Percentiles rank a stretch among this genome's conserved stretches.
Conservation (phyloP, 2,329 filamentous ascomycete genomes). For the Neofusicoccum sp. region DNA sequence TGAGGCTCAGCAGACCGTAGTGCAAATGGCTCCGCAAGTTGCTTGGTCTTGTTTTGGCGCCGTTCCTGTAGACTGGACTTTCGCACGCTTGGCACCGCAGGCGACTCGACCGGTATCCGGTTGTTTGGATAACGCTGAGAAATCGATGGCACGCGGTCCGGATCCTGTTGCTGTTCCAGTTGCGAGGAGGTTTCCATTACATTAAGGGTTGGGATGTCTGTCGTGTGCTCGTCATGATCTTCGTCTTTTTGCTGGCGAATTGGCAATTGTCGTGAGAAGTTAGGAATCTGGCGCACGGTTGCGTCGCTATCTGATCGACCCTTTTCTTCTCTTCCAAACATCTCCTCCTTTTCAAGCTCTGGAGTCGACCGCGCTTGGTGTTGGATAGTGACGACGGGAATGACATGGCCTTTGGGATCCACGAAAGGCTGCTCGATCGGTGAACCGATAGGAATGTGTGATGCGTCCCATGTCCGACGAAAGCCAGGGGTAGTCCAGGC, state of each 20-base stretch:
- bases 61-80: slow-evolving; percentile 14
- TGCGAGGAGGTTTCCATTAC: slow-evolving; percentile 3
- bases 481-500: slow-evolving; percentile 34
- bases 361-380: slow-evolving; percentile 6
- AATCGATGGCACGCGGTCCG: neutral
- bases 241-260: slow-evolving; percentile 25
- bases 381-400: slow-evolving; percentile 31
- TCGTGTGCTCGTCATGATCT: slow-evolving; percentile 20
- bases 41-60: slow-evolving; percentile 16
- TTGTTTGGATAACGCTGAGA: neutral
- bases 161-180: slow-evolving; percentile 7
- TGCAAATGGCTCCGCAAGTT: slow-evolving; percentile 6
- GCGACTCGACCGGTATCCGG: neutral
- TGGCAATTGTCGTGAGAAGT: slow-evolving; percentile 38
- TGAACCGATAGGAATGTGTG: slow-evolving; percentile 25
- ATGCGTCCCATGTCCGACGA: slow-evolving; percentile 41
- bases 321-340: neutral
- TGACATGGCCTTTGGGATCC: slow-evolving; percentile 36
- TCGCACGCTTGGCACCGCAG: neutral
- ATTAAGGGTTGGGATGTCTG: slow-evolving; percentile 7
- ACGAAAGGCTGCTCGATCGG: slow-evolving; percentile 30
- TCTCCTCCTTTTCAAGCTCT: neutral
- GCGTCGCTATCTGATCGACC: slow-evolving; percentile 15
- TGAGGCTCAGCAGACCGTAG: neutral
- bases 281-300: slow-evolving; percentile 16